Conservation (phyloP, 2,329 filamentous ascomycete genomes). For the Didymella pomorum region DNA sequence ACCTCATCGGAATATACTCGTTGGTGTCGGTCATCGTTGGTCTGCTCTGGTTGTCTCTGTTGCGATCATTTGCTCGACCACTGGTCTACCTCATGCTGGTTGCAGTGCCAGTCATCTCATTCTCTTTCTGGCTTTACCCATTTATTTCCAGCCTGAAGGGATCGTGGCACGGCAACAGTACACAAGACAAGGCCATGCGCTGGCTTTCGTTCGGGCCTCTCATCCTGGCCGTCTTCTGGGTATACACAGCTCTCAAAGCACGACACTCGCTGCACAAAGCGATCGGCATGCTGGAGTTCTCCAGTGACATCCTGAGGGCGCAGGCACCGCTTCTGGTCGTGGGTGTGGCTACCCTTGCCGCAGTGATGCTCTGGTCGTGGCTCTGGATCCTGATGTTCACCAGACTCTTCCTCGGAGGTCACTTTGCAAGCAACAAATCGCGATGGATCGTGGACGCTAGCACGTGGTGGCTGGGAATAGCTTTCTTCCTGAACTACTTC, state of each 20-base stretch:
- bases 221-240: constrained; percentile 76
- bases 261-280: constrained; percentile 83
- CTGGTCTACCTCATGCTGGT: constrained; percentile 82
- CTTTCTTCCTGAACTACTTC: constrained; percentile 92
- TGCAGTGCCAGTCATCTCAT: constrained; percentile 83
- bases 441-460: constrained; percentile 85
- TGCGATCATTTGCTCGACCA: constrained; percentile 87
- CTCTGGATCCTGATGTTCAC: constrained; percentile 97
- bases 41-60: constrained; percentile 85
- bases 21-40: constrained; percentile 88
- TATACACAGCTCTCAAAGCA: constrained; percentile 81
- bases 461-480: constrained; percentile 94
- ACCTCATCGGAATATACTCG: constrained; percentile 90
- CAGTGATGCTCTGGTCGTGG: constrained; percentile 92
- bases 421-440: constrained; percentile 64
- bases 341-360: constrained; percentile 78
- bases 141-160: constrained; percentile 90
- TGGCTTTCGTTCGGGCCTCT: constrained; percentile 83
- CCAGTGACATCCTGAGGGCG: constrained; percentile 83
- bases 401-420: constrained; percentile 90
- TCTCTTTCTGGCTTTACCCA: constrained; percentile 90
- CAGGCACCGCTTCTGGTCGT: constrained; percentile 84
- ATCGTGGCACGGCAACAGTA: constrained; percentile 71
- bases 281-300: constrained; percentile 89
- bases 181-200: constrained; percentile 91